Conservation (phyloP, 768 basidiomycete species). For the Jaapia argillacea region DNA sequence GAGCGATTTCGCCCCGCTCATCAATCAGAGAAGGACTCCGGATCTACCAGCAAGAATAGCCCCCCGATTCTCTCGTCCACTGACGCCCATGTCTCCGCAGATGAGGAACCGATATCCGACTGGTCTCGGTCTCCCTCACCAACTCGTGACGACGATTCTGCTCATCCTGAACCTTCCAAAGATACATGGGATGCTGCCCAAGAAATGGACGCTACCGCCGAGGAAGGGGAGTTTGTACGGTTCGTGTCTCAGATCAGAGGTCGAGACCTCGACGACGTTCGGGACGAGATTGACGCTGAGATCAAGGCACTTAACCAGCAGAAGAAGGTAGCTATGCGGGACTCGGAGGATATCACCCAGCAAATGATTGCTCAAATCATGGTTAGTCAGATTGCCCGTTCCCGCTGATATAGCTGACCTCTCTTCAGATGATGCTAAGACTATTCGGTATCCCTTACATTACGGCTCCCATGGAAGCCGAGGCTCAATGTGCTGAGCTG, state of each 20-base stretch:
- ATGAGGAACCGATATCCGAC: constrained; percentile 16
- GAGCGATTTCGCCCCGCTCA: too few species aligned
- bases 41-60: too few species aligned
- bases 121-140: constrained; percentile 31
- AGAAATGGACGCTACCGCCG: constrained; percentile 71
- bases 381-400: constrained; percentile 19
- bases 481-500: constrained; percentile 95
- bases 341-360: constrained; percentile 91
- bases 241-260: constrained; percentile 91
- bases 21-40: too few species aligned
- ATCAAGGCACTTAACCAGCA: constrained; percentile 74
- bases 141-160: constrained; percentile 7
- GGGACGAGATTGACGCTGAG: constrained; percentile 87
- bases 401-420: not conserved
- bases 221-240: constrained; percentile 85
- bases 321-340: constrained; percentile 81
- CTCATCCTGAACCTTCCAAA: constrained; percentile 14
- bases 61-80: too few species aligned
- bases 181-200: constrained; percentile 74
- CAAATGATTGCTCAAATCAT: constrained; percentile 87
- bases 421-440: constrained; percentile 68
- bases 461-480: constrained; percentile 98
- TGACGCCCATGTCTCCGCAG: too few species aligned
- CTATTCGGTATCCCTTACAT: constrained; percentile 97
- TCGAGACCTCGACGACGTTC: constrained; percentile 68